Percentiles rank a stretch among this genome's conserved stretches.
Evolutionary conservation across 2,329 filamentous ascomycete species (phyloP).

Genomic region (Botrytis cinerea): DNA sequence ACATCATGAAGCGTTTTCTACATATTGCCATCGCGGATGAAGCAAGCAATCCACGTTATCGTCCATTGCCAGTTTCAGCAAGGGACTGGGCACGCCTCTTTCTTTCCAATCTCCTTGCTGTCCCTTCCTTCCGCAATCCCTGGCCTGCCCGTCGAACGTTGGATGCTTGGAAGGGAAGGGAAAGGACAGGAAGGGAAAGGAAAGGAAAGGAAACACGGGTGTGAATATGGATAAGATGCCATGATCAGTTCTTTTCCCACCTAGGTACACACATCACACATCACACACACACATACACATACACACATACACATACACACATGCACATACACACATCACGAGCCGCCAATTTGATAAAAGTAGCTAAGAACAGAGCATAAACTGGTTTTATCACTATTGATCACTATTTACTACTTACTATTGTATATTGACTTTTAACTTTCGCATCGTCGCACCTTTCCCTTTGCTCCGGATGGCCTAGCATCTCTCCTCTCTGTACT

Average conservation of each 20-base stretch:
- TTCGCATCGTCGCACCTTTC: background rate
- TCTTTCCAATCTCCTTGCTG: background rate
- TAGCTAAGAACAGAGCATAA: background rate
- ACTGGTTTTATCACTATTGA: background rate
- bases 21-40: background rate
- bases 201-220: too few species aligned
- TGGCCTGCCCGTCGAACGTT: background rate
- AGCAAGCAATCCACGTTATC: background rate
- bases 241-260: background rate
- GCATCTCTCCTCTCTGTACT: background rate
- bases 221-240: too few species aligned
- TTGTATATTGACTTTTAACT: background rate
- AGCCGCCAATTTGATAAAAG: background rate
- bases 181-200: background rate
- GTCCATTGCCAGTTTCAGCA: background rate
- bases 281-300: too few species aligned
- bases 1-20: too few species aligned
- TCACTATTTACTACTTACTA: background rate
- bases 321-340: too few species aligned
- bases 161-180: background rate
- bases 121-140: conserved; percentile 18
- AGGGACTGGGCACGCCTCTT: background rate
- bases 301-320: too few species aligned
- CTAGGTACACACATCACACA: too few species aligned
- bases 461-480: background rate